Base-by-base conservation (phyloP, 352 stramenopile species). In the Phytophthora cajani region DNA sequence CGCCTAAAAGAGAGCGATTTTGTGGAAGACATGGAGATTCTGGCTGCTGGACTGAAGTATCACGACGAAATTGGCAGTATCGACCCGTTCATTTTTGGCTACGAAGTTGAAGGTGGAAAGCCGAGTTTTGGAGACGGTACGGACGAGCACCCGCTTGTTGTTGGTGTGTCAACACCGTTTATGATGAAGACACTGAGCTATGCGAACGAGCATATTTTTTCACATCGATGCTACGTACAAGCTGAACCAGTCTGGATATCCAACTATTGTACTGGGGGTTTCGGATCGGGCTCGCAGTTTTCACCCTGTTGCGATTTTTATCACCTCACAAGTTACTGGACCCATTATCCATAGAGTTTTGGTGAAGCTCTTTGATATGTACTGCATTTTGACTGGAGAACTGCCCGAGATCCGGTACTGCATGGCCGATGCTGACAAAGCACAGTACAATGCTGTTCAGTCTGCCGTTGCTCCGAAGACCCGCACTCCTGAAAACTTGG, bases 231-330 rank as follows among this genome's bases (percentile, higher is more conserved):
- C 27, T 10, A 56, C 44, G 5, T 23, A 64, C n/a, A 64, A 64
- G n/a, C 14, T 64, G 27, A 56, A 64, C n/a, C n/a, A 56, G 58
- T 49, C 58, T 33, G 27, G 58, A 17, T 64, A 64, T 21, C 58
- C 44, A 23, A 56, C 58, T 12, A 54, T 42, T 42, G 33, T 42
- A 42, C 33, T 42, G 33, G 1, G 33, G 33, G 33, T 16, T 42
- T 42, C 33, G 33, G 33, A 42, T 42, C 33, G 9, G 33, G 33
- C 33, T 42, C 33, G 33, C 1, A 42, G 33, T 42, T 42, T 17
- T 42, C 33, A 42, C 33, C 10, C 33, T 42, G 33, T 17, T 42
- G 33, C 33, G 33, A 42, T 42, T 42, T 42, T 42, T 42, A 42
- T 42, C 33, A 42, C 10, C 33, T 42, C 33, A 42, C 33, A 42